Conservation (phyloP, 352 stramenopile genomes). For the Phytophthora pseudosyringae region DNA sequence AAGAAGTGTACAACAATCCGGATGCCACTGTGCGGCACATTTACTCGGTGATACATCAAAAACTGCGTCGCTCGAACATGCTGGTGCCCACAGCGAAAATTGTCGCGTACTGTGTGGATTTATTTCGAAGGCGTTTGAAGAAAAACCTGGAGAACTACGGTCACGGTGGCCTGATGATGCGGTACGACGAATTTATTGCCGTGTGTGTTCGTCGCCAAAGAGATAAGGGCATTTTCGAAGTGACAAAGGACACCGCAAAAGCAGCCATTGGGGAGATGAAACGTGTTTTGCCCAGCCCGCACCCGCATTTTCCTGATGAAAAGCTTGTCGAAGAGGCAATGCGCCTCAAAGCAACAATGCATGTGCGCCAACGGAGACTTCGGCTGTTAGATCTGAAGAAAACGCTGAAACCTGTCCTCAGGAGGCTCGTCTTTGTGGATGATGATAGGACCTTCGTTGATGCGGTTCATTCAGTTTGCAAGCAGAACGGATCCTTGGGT, state of each 20-base stretch:
- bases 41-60: constrained; percentile 44
- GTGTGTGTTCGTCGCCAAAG: constrained; percentile 45
- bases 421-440: constrained; percentile 46
- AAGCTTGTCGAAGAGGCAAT: constrained; percentile 49
- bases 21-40: constrained; percentile 45
- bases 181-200: constrained; percentile 67
- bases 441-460: constrained; percentile 54
- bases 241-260: constrained; percentile 28
- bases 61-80: constrained; percentile 43
- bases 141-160: constrained; percentile 45
- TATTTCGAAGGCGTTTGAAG: constrained; percentile 51
- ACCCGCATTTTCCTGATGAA: constrained; percentile 53
- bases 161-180: constrained; percentile 50
- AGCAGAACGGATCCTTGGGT: constrained; percentile 42
- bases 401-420: constrained; percentile 46
- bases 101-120: constrained; percentile 36
- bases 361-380: constrained; percentile 46
- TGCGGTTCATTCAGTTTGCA: constrained; percentile 48
- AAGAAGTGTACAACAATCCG: constrained; percentile 56
- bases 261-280: constrained; percentile 53
- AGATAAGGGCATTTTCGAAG: constrained; percentile 23
- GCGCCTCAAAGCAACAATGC: constrained; percentile 37
- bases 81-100: constrained; percentile 56
- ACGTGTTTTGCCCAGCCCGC: constrained; percentile 48
- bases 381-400: constrained; percentile 56